These are phyloP conservation scores for Trichoderma afroharzianum DNA, from an alignment of 2,329 filamentous ascomycete species.

Conservation along the genomic window DNA sequence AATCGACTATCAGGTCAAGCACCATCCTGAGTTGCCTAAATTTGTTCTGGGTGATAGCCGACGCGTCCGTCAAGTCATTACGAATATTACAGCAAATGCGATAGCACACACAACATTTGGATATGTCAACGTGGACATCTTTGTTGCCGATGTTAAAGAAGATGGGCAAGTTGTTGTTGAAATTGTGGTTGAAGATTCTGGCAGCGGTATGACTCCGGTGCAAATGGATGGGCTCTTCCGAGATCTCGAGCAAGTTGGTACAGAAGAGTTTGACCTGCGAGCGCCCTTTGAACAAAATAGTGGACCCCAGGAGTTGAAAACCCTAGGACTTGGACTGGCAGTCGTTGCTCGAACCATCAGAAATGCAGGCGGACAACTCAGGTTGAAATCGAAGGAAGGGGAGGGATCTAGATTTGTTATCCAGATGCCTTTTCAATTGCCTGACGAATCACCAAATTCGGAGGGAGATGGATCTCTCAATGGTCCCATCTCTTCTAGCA, in stretches of 20 bases:
- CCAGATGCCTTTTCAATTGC: slow-evolving; percentile 70
- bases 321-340: slow-evolving; percentile 78
- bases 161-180: slow-evolving; percentile 64
- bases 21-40: slow-evolving; percentile 65
- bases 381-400: slow-evolving; percentile 77
- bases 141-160: slow-evolving; percentile 52
- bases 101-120: slow-evolving; percentile 72
- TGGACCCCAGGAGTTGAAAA: slow-evolving; percentile 36
- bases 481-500: slow-evolving; percentile 13
- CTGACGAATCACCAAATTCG: slow-evolving; percentile 34
- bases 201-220: slow-evolving; percentile 64
- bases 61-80: slow-evolving; percentile 75
- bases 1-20: slow-evolving; percentile 64
- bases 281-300: slow-evolving; percentile 25
- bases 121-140: slow-evolving; percentile 66
- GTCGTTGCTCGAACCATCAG: slow-evolving; percentile 80
- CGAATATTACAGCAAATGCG: slow-evolving; percentile 81
- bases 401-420: slow-evolving; percentile 81
- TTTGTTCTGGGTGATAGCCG: slow-evolving; percentile 75
- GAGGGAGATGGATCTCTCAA: slow-evolving; percentile 11
- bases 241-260: slow-evolving; percentile 57
- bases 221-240: slow-evolving; percentile 55
- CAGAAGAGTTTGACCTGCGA: slow-evolving; percentile 37
- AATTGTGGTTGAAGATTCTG: slow-evolving; percentile 72
- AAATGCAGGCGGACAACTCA: slow-evolving; percentile 88